phyloP scores from a whole-genome alignment of 352 stramenopile species.

The Phytophthora fragariae region DNA sequence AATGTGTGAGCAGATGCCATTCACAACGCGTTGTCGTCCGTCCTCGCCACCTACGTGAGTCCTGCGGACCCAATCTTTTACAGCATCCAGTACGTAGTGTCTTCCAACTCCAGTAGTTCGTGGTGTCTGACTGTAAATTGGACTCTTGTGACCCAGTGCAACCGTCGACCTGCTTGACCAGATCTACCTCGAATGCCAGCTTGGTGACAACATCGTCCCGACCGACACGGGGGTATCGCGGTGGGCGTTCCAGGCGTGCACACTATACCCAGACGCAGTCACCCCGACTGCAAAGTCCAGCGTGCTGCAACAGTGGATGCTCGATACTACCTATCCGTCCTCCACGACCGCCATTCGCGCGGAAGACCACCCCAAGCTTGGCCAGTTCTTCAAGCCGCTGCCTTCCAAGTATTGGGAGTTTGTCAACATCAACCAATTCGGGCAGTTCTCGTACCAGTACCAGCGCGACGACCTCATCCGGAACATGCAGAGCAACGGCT shows the following conservation, averaged over 20 bases:
- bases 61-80: conserved; percentile 58
- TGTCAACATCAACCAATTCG: conserved; percentile 40
- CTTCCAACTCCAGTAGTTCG: neutral
- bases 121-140: neutral
- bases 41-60: conserved; percentile 47
- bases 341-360: conserved; percentile 19
- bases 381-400: conserved; percentile 31
- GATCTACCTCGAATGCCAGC: conserved; percentile 59
- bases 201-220: conserved; percentile 42
- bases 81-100: conserved; percentile 54
- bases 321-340: conserved; percentile 20
- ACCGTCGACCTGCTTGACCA: conserved; percentile 67
- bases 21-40: conserved; percentile 44
- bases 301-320: conserved; percentile 43
- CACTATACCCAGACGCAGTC: conserved; percentile 23
- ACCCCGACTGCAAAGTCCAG: conserved; percentile 32
- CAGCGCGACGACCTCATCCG: conserved; percentile 36
- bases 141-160: conserved; percentile 23
- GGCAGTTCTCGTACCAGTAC: conserved; percentile 40
- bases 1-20: conserved; percentile 43
- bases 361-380: conserved; percentile 31
- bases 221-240: conserved; percentile 34
- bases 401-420: conserved; percentile 39
- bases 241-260: conserved; percentile 51
- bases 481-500: conserved; percentile 39